These are phyloP conservation scores for Chamaecyparis obtusa DNA, from an alignment of 75 land plant species.

Conservation along the genomic window DNA sequence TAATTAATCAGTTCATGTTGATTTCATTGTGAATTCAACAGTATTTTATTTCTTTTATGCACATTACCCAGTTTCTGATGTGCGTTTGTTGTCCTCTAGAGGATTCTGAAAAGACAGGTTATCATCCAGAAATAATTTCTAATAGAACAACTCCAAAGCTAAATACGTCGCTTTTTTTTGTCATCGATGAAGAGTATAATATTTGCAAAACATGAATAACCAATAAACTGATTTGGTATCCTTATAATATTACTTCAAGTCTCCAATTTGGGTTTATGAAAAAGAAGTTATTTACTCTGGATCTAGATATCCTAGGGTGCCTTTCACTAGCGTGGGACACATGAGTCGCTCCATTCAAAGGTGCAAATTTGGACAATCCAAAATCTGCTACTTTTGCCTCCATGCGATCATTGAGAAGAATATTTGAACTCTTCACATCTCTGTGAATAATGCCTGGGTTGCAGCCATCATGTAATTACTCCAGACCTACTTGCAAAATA, in stretches of 20 bases:
- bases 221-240: too few relatives aligned
- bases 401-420: neutral
- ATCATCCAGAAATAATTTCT: neutral
- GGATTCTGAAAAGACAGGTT: neutral
- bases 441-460: neutral
- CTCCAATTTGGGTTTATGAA: too few relatives aligned
- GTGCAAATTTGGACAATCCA: neutral
- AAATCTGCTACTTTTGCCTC: neutral
- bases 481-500: neutral
- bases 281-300: neutral
- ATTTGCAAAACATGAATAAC: neutral
- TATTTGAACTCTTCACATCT: neutral
- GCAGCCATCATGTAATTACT: neutral
- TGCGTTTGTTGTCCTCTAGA: neutral
- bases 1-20: too few relatives aligned
- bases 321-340: neutral
- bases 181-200: neutral
- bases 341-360: neutral
- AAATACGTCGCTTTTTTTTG: neutral
- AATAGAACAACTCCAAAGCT: neutral
- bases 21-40: too few relatives aligned
- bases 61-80: neutral
- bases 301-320: neutral
- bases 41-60: too few relatives aligned
- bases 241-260: too few relatives aligned